Evolutionary conservation across 768 basidiomycete species (phyloP), one percentile per base, ranked within the genome.

Genomic region (Mycena filopes): DNA sequence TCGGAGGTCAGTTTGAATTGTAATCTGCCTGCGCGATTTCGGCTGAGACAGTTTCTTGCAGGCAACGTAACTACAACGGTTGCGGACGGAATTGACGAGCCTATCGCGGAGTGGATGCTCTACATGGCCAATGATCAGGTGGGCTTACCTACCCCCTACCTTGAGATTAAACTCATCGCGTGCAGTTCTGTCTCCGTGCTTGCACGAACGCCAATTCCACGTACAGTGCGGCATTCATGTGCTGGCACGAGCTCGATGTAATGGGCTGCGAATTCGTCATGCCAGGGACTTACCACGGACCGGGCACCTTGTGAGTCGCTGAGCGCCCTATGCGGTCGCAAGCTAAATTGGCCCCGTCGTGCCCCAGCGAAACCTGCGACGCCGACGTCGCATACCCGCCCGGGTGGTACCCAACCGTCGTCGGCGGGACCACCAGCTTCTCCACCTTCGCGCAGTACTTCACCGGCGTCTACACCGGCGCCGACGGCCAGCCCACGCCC

Each of bases 371-470:
- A 65, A 77, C 74, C 40, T 82, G 82, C 51, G 81, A 83, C 4
- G 82, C 81, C 10, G 81, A 83, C 36, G 78, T 81, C 57, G 82
- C 81, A 8, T 83, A 82, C 54, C 82, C 82, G 10, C 82, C 82
- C 25, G 82, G 82, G 38, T 82, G 81, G 80, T 82, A 82, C 67
- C 81, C 81, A 48, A 80, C 79, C 11, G 79, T 76, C 43, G 76
- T 77, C 36, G 74, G 71, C 51, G 81, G 80, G 43, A 77, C 77
- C 0, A 78, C 81, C 1, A 59, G 67, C 20, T 83, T 82, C 73
- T 82, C 81, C 13, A 81, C 78, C 16, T 83, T 83, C 50, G 81
- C 81, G 7, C 82, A 83, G 55, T 77, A 73, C 50, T 83, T 72
- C 71, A 83, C 82, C 1, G 82, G 82, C 12, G 72, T 77, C 10